Evolutionary conservation across 495 filamentous ascomycete species (phyloP), one percentile per base, ranked within the genome.

Genomic region (Penicillium egyptiacum): DNA sequence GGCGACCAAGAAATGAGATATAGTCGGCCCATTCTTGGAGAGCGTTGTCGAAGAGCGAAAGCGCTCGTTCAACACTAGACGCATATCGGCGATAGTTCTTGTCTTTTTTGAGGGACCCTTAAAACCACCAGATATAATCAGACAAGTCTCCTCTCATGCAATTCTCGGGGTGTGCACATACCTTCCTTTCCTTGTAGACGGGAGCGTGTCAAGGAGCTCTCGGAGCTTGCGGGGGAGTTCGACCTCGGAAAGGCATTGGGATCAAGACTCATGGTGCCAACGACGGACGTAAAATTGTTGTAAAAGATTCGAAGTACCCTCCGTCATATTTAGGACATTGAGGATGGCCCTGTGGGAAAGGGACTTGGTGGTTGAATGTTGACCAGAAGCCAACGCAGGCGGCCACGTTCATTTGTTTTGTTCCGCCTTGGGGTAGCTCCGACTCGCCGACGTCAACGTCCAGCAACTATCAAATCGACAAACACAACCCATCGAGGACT

Each of bases 21-120:
- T 99, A 99, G 70, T 99, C 94, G 33, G 95, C 93, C 94, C 94
- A 99, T 84, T 98, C 94, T 72, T 97, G 91, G 60, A 96, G 78
- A 47, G 91, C 85, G 20, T 88, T 92, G 73, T 99, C 94, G 74
- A 97, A 99, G 26, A 96, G 75, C 26, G 89, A 86, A 60, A 99
- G 79, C 39, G 92, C 90, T 70, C 92, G 81, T 66, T 97, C 92
- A 54, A 99, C 86, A 49, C 84, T 86, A 39, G 87, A 87, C 23
- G 90, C 90, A 86, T 96, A 99, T 63, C 90, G 85, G 58, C 93
- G 90, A 67, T 91, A 95, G 61, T 83, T 82, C 73, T 96, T 96
- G 74, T 98, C 92, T 72, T 94, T 95, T 58, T 81, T 86, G 20
- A 85, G 76, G 43, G 79, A 69, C 42, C 90, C 91, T 91, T 91